Conservation (phyloP, 2,329 filamentous ascomycete genomes). For the Pseudogymnoascus sp. region DNA sequence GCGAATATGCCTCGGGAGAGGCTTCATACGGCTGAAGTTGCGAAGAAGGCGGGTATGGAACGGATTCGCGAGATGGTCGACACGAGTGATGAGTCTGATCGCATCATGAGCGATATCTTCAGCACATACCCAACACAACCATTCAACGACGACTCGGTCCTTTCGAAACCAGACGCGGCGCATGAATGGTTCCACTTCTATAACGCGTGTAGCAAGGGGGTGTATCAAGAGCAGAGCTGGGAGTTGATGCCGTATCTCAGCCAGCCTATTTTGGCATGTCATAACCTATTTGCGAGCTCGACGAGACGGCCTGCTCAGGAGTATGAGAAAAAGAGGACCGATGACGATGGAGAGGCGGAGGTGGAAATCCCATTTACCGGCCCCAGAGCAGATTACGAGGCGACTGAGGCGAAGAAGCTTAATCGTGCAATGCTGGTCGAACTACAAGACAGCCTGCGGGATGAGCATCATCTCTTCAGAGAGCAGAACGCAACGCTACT, state of each 20-base stretch:
- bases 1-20: conserved; percentile 40
- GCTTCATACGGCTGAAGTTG: conserved; percentile 63
- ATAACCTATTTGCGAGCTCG: conserved; percentile 77
- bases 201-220: conserved; percentile 67
- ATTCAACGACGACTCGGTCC: conserved; percentile 85
- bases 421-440: conserved; percentile 65
- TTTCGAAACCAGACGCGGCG: conserved; percentile 70
- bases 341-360: conserved; percentile 35
- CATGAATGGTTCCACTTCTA: conserved; percentile 97
- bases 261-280: conserved; percentile 80
- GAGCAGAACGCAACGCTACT: conserved; percentile 52
- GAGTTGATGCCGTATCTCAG: conserved; percentile 82
- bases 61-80: conserved; percentile 68
- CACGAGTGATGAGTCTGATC: conserved; percentile 68
- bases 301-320: conserved; percentile 34
- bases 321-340: conserved; percentile 39
- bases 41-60: conserved; percentile 64
- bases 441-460: conserved; percentile 58
- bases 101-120: conserved; percentile 77
- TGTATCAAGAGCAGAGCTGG: conserved; percentile 85
- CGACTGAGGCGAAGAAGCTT: conserved; percentile 70
- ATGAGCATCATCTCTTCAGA: conserved; percentile 31
- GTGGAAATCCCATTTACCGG: conserved; percentile 69
- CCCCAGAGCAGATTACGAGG: conserved; percentile 70
- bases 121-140: conserved; percentile 75